These are phyloP conservation scores for Gossypium laxum DNA, from an alignment of 441 rosid species.

Conservation along the genomic window DNA sequence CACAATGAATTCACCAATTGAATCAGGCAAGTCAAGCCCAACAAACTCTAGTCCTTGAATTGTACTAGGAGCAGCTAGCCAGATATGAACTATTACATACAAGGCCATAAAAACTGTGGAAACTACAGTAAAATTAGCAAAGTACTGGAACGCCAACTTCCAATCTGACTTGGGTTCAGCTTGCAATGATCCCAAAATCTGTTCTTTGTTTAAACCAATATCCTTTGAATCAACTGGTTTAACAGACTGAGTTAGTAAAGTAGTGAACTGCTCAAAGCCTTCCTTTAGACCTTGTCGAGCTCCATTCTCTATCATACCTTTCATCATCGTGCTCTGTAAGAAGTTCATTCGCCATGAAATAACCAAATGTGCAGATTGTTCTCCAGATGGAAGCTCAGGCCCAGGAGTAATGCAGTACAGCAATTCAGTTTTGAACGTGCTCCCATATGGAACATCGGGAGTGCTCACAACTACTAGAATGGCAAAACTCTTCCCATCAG, in stretches of 20 bases:
- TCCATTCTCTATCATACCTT: conserved; percentile 85
- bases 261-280: conserved; percentile 57
- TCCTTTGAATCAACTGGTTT: conserved; percentile 77
- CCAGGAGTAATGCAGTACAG: conserved; percentile 73
- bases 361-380: conserved; percentile 58
- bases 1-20: conserved; percentile 78
- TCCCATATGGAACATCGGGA: conserved; percentile 82
- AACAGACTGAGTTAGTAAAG: conserved; percentile 49
- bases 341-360: conserved; percentile 87
- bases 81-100: conserved; percentile 62
- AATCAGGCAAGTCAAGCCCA: conserved; percentile 92
- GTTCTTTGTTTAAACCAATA: conserved; percentile 69
- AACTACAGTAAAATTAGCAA: conserved; percentile 70
- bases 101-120: conserved; percentile 56
- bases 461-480: conserved; percentile 56
- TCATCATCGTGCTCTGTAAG: conserved; percentile 84
- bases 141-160: conserved; percentile 72
- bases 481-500: conserved; percentile 58
- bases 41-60: conserved; percentile 86
- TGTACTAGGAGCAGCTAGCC: conserved; percentile 47
- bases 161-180: conserved; percentile 73
- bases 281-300: conserved; percentile 76
- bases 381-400: conserved; percentile 80
- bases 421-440: conserved; percentile 65
- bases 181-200: conserved; percentile 69